phyloP scores from a whole-genome alignment of 306 rosid genomes.

The Abrus pulchellus region DNA sequence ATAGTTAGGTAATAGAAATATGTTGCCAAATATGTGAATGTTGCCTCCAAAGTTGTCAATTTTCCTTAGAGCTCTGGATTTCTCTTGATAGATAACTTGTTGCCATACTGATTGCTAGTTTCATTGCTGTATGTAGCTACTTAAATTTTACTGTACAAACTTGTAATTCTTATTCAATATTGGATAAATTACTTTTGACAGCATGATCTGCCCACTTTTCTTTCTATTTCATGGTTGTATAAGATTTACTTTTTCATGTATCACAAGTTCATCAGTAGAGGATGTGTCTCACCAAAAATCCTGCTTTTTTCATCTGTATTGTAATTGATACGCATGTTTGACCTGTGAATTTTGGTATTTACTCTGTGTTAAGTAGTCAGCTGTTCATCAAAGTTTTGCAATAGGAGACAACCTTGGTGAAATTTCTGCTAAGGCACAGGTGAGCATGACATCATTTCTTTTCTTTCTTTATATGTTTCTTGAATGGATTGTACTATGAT shows the following conservation, averaged over 20 bases:
- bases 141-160: slow-evolving; percentile 28
- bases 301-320: neutral
- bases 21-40: slow-evolving; percentile 13
- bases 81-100: slow-evolving; percentile 21
- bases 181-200: slow-evolving; percentile 27
- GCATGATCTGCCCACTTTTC: neutral
- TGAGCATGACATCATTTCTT: slow-evolving; percentile 14
- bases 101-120: slow-evolving; percentile 9
- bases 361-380: slow-evolving; percentile 64
- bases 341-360: slow-evolving; percentile 40
- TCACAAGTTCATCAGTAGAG: neutral
- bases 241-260: neutral
- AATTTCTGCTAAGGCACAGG: slow-evolving; percentile 97
- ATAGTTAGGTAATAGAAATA: neutral
- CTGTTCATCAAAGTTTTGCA: slow-evolving; percentile 96
- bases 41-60: neutral
- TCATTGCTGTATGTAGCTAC: neutral
- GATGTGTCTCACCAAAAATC: neutral
- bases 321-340: slow-evolving; percentile 40
- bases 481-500: slow-evolving; percentile 16
- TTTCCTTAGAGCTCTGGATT: neutral
- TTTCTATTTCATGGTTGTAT: slow-evolving; percentile 11
- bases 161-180: slow-evolving; percentile 1
- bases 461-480: neutral
- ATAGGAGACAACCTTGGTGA: slow-evolving; percentile 89